Evolutionary conservation across 1,139 yeast genomes (phyloP).

Genomic region (Hansenula lynferdii): DNA sequence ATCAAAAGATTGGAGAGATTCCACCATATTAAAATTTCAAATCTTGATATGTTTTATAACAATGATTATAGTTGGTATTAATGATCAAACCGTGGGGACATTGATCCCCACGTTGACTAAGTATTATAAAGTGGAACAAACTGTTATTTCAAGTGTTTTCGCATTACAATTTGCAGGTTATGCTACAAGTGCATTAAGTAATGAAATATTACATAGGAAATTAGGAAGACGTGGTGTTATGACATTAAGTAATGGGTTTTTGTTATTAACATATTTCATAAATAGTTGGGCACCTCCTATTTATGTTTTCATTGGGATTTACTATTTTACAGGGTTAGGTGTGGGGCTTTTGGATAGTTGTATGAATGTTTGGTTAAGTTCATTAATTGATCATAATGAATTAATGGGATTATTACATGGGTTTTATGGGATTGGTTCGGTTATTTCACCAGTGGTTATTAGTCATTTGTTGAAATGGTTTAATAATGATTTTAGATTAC

Average conservation of each 20-base stretch:
- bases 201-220: slow-evolving; percentile 20
- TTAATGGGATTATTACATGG: slow-evolving; percentile 65
- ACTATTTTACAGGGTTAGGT: slow-evolving; percentile 49
- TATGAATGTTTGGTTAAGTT: slow-evolving; percentile 55
- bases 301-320: slow-evolving; percentile 30
- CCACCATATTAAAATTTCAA: slow-evolving; percentile 34
- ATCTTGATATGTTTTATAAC: slow-evolving; percentile 33
- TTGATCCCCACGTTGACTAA: slow-evolving; percentile 44
- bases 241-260: slow-evolving; percentile 12
- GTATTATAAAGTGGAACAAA: slow-evolving; percentile 41
- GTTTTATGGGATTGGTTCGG: slow-evolving; percentile 63
- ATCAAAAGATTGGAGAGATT: slow-evolving; percentile 37
- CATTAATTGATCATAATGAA: slow-evolving; percentile 52
- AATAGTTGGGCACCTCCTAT: slow-evolving; percentile 33
- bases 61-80: slow-evolving; percentile 45
- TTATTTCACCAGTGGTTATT: slow-evolving; percentile 59
- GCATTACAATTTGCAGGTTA: slow-evolving; percentile 32
- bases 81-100: slow-evolving; percentile 58
- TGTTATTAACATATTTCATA: slow-evolving; percentile 14
- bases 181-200: slow-evolving; percentile 27
- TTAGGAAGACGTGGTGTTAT: slow-evolving; percentile 27
- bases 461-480: slow-evolving; percentile 36
- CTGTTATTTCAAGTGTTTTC: slow-evolving; percentile 27
- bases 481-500: slow-evolving; percentile 7
- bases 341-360: slow-evolving; percentile 59